Conservation (phyloP, 768 basidiomycete genomes). For the Suillus fuscotomentosus region DNA sequence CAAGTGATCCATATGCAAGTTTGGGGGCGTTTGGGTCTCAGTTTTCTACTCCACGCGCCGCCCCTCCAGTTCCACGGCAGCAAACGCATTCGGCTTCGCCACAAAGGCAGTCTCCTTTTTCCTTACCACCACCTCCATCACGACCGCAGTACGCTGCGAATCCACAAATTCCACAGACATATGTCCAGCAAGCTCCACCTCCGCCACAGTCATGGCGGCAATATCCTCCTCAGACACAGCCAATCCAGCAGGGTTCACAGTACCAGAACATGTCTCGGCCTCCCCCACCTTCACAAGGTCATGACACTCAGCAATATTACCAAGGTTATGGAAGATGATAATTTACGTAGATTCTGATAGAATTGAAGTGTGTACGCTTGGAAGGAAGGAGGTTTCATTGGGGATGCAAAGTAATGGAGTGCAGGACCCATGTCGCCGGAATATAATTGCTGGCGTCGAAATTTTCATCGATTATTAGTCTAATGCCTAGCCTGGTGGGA, state of each 20-base stretch:
- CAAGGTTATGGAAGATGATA: conserved; percentile 29
- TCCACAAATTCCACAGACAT: conserved; percentile 14
- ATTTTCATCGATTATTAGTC: not conserved
- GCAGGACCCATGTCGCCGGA: not conserved
- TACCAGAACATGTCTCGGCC: conserved; percentile 28
- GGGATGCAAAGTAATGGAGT: not conserved
- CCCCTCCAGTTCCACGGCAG: conserved; percentile 17
- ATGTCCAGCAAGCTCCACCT: conserved; percentile 22
- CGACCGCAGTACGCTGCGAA: conserved; percentile 18
- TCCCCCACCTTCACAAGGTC: conserved; percentile 32
- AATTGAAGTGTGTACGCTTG: not conserved
- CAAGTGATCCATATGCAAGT: conserved; percentile 36
- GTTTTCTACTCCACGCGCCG: conserved; percentile 1
- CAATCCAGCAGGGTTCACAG: conserved; percentile 23
- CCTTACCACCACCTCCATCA: conserved; percentile 14
- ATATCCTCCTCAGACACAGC: conserved; percentile 17
- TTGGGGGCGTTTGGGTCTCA: conserved; percentile 28
- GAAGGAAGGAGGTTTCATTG: not conserved
- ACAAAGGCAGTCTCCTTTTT: conserved; percentile 27
- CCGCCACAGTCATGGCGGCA: conserved; percentile 23
- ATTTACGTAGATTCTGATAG: not conserved
- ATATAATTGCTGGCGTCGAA: not conserved
- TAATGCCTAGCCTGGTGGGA: not conserved
- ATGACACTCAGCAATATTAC: conserved; percentile 25
- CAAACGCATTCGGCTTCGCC: conserved; percentile 18